Evolutionary conservation across 208 protist species (phyloP), one percentile per base, ranked within the genome.

Genomic region (Leishmania tarentolae): DNA sequence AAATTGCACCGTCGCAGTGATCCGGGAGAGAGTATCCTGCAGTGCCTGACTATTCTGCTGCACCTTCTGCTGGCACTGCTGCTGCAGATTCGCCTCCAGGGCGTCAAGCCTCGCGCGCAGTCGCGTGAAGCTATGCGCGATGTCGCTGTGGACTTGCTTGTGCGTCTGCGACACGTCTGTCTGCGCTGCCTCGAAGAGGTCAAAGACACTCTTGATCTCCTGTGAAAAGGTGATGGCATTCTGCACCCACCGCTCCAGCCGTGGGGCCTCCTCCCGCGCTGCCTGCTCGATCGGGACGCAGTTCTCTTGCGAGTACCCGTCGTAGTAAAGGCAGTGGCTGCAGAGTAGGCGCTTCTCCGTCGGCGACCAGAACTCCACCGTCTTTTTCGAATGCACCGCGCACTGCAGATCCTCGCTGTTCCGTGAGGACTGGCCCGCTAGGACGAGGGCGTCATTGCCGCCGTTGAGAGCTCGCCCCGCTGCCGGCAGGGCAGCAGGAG

Each of bases 301-400:
- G 79, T 89, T 93, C 52, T 91, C 82, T 35, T 85, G 85, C 52
- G 81, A 88, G 87, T 95, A 95, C 35, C 90, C 90, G 76, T 93
- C 89, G 75, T 92, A 92, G 88, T 92, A 95, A 31, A 95, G 90
- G 75, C 92, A 95, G 76, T 91, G 88, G 66, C 92, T 95, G 78
- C 92, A 95, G 65, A 95, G 85, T 8, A 95, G 85, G 0, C 83
- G 81, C 83, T 93, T 93, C 79, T 93, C 92, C 31, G 65, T 79
- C 5, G 90, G 84, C 42, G 84, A 95, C 92, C 92, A 95, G 83
- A 95, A 95, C 86, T 95, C 92, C 42, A 95, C 88, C 73, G 86
- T 79, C 83, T 93, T 95, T 21, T 72, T 69, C 24, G 88, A 84
- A 81, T 95, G 91, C 75, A 86, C 81, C 5, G 81, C 63, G 80